phyloP scores from a whole-genome alignment of 768 basidiomycete species.

The Hypsizygus marmoreus region DNA sequence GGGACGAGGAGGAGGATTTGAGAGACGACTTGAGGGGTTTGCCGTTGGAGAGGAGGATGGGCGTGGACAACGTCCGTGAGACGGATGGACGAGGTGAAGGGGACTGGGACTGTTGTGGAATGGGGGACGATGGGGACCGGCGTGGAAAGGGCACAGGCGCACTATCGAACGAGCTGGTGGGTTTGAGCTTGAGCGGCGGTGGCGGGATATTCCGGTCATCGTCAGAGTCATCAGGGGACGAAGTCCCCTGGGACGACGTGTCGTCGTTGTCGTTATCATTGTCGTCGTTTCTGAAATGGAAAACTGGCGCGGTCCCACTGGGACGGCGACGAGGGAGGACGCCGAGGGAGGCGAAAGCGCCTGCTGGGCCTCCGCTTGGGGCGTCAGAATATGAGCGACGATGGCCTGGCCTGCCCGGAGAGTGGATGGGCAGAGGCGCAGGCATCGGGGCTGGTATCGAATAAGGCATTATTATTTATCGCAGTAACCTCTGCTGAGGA shows the following conservation, averaged over 20 bases:
- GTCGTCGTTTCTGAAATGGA: slow-evolving; percentile 41
- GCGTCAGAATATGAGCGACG: slow-evolving; percentile 41
- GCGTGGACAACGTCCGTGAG: slow-evolving; percentile 37
- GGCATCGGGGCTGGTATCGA: slow-evolving; percentile 23
- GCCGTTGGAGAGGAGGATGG: slow-evolving; percentile 67
- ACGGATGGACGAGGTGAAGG: slow-evolving; percentile 29
- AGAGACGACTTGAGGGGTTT: slow-evolving; percentile 87
- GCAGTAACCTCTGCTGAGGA: not conserved
- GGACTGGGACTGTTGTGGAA: slow-evolving; percentile 3
- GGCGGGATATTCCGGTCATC: slow-evolving; percentile 13
- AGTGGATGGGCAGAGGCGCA: slow-evolving; percentile 24
- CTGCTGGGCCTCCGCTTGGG: slow-evolving; percentile 41
- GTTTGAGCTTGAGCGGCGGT: slow-evolving; percentile 23
- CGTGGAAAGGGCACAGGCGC: slow-evolving; percentile 16
- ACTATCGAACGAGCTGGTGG: slow-evolving; percentile 17
- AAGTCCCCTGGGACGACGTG: slow-evolving; percentile 27
- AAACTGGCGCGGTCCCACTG: slow-evolving; percentile 26
- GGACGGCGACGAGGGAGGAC: slow-evolving; percentile 36
- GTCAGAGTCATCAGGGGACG: slow-evolving; percentile 21
- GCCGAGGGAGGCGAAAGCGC: slow-evolving; percentile 51
- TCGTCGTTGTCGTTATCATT: too few species aligned
- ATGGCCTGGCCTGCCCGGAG: slow-evolving; percentile 34
- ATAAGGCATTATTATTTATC: slow-evolving; percentile 30
- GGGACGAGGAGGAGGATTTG: slow-evolving; percentile 60
- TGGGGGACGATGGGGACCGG: slow-evolving; percentile 19